These are phyloP conservation scores for Posidonia australis DNA, from an alignment of 106 monocot genomes.

Conservation along the genomic window DNA sequence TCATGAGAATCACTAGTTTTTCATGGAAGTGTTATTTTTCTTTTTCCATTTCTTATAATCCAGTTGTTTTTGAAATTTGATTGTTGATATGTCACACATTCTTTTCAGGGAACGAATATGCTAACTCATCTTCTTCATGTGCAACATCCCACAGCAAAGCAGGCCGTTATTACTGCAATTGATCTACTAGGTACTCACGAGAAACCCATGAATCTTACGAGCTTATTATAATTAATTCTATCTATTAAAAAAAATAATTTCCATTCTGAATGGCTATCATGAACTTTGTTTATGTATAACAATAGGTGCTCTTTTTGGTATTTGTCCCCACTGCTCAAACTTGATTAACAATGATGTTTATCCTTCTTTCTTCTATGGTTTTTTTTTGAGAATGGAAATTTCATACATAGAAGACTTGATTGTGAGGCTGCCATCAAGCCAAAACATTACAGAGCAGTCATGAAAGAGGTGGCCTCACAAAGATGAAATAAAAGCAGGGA, in stretches of 20 bases:
- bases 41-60: background rate
- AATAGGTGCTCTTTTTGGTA: background rate
- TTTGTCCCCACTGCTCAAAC: background rate
- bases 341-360: background rate
- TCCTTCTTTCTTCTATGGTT: background rate
- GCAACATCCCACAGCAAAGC: constrained; percentile 85
- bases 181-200: constrained; percentile 65
- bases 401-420: too few species aligned
- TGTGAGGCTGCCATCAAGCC: too few species aligned
- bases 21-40: background rate
- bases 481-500: too few species aligned
- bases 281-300: too few species aligned
- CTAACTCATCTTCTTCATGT: constrained; percentile 90
- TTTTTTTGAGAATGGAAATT: background rate
- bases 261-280: too few species aligned
- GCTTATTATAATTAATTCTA: background rate
- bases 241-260: background rate
- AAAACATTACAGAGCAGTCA: too few species aligned
- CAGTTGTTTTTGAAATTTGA: background rate
- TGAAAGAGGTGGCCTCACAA: too few species aligned
- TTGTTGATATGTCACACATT: background rate
- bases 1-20: too few species aligned
- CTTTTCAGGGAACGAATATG: constrained; percentile 78
- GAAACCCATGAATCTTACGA: background rate
- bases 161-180: constrained; percentile 98